These are phyloP conservation scores for Agastache rugosa DNA, from an alignment of 257 asterid genomes.

Conservation along the genomic window DNA sequence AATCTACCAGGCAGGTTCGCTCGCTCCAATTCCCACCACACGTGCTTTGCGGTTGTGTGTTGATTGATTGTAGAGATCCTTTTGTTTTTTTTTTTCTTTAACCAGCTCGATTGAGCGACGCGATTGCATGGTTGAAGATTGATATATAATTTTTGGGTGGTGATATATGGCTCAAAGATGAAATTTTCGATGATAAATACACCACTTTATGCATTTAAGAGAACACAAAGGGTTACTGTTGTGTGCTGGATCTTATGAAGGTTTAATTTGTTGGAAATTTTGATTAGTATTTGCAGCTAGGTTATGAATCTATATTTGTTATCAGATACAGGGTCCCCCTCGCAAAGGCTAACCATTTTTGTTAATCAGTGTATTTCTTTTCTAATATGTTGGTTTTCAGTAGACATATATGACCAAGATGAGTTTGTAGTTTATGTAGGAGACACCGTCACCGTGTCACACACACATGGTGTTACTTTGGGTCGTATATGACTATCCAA, in stretches of 20 bases:
- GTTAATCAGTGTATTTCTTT: neutral
- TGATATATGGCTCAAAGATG: conserved; percentile 1
- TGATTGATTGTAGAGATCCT: neutral
- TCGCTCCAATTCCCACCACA: no score
- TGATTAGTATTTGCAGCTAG: neutral
- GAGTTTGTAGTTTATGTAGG: neutral
- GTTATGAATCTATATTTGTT: neutral
- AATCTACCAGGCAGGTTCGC: conserved; percentile 68
- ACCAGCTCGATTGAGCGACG: conserved; percentile 1
- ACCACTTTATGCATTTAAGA: neutral
- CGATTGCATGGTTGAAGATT: neutral
- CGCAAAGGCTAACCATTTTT: neutral
- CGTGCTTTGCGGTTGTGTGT: neutral
- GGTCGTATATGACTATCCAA: neutral
- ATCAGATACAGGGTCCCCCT: neutral
- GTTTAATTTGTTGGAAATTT: neutral
- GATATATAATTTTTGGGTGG: neutral
- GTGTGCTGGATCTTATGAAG: neutral
- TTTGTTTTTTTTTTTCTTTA: neutral
- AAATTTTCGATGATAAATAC: neutral
- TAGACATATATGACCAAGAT: neutral
- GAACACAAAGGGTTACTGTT: neutral
- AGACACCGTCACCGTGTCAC: neutral
- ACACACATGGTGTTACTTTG: neutral
- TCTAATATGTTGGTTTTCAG: neutral